Percentiles rank a stretch among this genome's conserved stretches.
These are phyloP conservation scores for Rhynchospora breviuscula DNA, from an alignment of 176 grass and related monocot genomes.

Conservation along the genomic window DNA sequence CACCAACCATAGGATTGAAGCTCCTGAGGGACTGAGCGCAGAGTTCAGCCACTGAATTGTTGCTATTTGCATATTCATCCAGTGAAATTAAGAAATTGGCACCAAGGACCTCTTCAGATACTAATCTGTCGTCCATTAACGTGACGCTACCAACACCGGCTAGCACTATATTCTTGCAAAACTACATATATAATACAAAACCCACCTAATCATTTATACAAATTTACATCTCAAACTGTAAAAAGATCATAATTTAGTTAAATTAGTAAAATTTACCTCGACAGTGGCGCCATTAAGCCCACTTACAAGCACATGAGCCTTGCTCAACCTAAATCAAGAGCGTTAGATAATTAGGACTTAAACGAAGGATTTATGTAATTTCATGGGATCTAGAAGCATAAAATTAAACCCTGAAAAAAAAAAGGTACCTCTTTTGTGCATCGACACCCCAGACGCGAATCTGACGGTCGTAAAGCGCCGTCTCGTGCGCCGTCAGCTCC, in stretches of 20 bases:
- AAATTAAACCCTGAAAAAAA: not conserved
- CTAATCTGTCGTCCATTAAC: conserved; percentile 76
- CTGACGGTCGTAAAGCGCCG: conserved; percentile 95
- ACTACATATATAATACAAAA: conserved; percentile 37
- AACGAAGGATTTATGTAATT: not conserved
- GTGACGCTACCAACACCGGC: conserved; percentile 91
- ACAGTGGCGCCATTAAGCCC: conserved; percentile 70
- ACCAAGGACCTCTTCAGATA: conserved; percentile 55
- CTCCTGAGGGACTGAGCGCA: conserved; percentile 69
- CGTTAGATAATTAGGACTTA: not conserved
- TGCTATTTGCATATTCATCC: conserved; percentile 53
- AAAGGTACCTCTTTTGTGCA: conserved; percentile 80
- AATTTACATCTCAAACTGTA: not conserved
- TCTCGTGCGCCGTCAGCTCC: conserved; percentile 86
- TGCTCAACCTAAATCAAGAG: conserved; percentile 60
- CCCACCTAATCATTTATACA: not conserved
- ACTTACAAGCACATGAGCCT: conserved; percentile 71
- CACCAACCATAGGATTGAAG: conserved; percentile 94
- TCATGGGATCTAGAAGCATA: not conserved
- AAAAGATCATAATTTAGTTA: conserved; percentile 2
- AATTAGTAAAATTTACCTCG: conserved; percentile 37
- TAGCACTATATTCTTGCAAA: conserved; percentile 99
- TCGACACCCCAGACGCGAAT: conserved; percentile 97
- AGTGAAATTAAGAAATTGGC: conserved; percentile 77
- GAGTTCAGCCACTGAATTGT: conserved; percentile 61